Conservation (phyloP, 2,329 filamentous ascomycete species). For the Plenodomus biglobosus region DNA sequence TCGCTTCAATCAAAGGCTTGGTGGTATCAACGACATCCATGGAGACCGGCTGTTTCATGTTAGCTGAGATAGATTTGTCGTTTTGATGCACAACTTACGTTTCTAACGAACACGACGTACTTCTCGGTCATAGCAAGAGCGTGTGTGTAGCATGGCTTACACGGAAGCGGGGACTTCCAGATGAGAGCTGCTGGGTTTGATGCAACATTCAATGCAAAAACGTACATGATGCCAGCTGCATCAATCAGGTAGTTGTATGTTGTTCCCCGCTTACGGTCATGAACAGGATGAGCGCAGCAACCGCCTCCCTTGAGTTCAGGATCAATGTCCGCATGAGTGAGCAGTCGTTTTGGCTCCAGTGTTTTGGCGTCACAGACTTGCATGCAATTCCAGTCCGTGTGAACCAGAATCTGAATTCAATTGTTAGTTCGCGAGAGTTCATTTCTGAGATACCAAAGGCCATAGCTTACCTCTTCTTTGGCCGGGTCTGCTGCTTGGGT, state of each 20-base stretch:
- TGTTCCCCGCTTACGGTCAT: conserved; percentile 1
- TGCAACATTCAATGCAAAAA: background rate
- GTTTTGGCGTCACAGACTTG: conserved; percentile 2
- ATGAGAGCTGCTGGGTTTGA: background rate
- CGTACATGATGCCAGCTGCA: background rate
- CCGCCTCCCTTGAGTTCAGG: background rate
- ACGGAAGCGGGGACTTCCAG: background rate
- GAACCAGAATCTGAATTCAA: conserved; percentile 1
- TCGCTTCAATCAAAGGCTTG: background rate
- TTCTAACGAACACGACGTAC: conserved; percentile 1
- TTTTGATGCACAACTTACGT: too few species aligned
- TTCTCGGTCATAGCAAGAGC: conserved; percentile 2
- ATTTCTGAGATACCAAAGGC: too few species aligned
- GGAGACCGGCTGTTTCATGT: background rate
- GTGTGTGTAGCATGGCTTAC: conserved; percentile 2
- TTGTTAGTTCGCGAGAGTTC: too few species aligned
- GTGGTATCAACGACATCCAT: background rate
- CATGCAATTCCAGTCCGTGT: conserved; percentile 2
- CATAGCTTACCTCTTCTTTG: conserved; percentile 2
- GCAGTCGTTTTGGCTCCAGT: background rate
- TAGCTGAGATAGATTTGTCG: too few species aligned
- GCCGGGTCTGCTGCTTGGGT: background rate
- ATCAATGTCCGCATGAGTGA: background rate
- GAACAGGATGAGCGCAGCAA: background rate
- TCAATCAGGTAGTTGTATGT: conserved; percentile 2